Conservation (phyloP, 2,329 filamentous ascomycete species). For the Samsoniella hepiali region DNA sequence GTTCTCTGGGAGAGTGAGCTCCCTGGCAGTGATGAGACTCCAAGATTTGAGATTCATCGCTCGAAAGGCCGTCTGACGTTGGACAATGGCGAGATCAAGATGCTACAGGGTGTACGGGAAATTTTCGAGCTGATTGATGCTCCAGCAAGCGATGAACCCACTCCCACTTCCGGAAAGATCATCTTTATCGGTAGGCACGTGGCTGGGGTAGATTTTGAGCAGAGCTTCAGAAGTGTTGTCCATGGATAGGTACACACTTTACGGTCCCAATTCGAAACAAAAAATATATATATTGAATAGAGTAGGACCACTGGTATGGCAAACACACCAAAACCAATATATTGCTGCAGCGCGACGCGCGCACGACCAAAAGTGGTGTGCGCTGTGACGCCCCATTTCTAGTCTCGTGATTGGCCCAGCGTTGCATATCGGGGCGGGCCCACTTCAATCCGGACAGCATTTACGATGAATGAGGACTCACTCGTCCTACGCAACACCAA, state of each 20-base stretch:
- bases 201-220: conserved; percentile 48
- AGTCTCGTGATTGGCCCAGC: conserved; percentile 18
- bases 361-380: background rate
- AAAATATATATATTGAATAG: background rate
- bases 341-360: background rate
- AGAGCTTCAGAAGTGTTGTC: conserved; percentile 38
- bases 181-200: conserved; percentile 61
- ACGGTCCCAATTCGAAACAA: background rate
- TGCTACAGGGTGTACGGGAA: conserved; percentile 89
- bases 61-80: conserved; percentile 77
- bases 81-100: conserved; percentile 61
- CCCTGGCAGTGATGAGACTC: conserved; percentile 40
- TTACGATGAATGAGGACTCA: conserved; percentile 16
- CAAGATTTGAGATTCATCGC: conserved; percentile 75
- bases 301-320: background rate
- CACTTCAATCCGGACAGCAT: conserved; percentile 31
- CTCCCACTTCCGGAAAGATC: conserved; percentile 50
- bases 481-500: conserved; percentile 3
- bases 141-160: conserved; percentile 31
- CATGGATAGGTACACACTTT: conserved; percentile 17
- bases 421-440: conserved; percentile 33
- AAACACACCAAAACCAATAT: background rate
- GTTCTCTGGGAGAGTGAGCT: conserved; percentile 78
- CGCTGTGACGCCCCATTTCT: background rate
- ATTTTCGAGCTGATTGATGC: conserved; percentile 86